phyloP scores from a whole-genome alignment of 129 eudicot species.

The Heracleum sosnowskyi region DNA sequence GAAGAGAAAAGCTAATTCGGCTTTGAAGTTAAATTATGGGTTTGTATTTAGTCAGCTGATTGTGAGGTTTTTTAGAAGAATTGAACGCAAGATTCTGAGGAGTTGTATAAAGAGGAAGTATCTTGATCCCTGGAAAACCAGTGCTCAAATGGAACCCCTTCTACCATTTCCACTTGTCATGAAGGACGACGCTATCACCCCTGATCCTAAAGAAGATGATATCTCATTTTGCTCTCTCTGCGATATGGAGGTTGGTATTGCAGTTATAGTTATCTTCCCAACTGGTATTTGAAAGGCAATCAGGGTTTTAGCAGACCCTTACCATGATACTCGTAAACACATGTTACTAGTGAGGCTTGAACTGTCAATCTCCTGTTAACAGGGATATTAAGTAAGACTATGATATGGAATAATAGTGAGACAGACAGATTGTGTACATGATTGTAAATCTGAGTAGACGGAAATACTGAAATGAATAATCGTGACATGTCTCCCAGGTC shows the following conservation, averaged over 20 bases:
- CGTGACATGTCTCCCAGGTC: background rate
- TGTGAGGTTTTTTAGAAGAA: constrained; percentile 49
- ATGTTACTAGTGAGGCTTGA: background rate
- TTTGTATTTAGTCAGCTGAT: constrained; percentile 44
- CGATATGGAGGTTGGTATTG: constrained; percentile 55
- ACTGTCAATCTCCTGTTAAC: background rate
- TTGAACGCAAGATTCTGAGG: constrained; percentile 72
- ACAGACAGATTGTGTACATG: background rate
- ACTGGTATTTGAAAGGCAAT: background rate
- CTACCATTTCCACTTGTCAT: constrained; percentile 80
- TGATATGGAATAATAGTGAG: too few species aligned
- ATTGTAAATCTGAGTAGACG: background rate
- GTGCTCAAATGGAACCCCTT: constrained; percentile 64
- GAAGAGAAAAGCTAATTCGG: constrained; percentile 29
- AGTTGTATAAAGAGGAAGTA: constrained; percentile 68
- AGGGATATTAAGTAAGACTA: background rate
- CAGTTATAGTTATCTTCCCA: background rate
- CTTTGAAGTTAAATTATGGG: constrained; percentile 51
- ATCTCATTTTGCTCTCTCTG: constrained; percentile 78
- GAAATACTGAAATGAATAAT: background rate
- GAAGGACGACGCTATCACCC: constrained; percentile 56
- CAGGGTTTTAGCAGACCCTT: background rate
- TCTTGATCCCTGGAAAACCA: constrained; percentile 59
- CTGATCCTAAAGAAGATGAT: constrained; percentile 50
- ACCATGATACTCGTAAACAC: background rate